phyloP scores from a whole-genome alignment of 768 basidiomycete genomes.

The Lactifluus hygrophoroides region DNA sequence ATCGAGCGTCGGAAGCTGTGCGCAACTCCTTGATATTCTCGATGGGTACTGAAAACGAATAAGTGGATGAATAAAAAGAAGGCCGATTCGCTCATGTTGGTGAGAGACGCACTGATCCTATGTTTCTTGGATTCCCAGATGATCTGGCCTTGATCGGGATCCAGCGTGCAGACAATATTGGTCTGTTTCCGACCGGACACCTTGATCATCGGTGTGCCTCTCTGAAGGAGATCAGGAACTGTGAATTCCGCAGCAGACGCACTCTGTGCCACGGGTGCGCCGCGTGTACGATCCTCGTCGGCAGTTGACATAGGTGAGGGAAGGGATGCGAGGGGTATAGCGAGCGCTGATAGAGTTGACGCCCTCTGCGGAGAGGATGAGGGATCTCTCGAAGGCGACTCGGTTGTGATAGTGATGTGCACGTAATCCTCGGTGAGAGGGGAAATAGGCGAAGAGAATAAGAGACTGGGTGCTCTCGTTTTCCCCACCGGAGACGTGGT shows the following conservation, averaged over 20 bases:
- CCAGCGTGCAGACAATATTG: conserved; percentile 58
- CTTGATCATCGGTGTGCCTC: conserved; percentile 73
- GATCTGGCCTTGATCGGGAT: conserved; percentile 75
- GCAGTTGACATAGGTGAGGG: not conserved
- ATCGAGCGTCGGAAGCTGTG: conserved; percentile 56
- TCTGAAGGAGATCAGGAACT: conserved; percentile 49
- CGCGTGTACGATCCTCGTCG: not conserved
- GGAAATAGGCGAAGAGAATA: not conserved
- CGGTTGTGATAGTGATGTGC: not conserved
- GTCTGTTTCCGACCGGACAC: conserved; percentile 74
- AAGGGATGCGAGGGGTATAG: not conserved
- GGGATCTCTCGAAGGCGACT: not conserved
- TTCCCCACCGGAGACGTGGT: not conserved
- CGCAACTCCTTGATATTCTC: conserved; percentile 85
- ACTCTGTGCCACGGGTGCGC: not conserved
- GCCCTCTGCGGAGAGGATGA: not conserved
- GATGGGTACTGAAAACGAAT: conserved; percentile 54
- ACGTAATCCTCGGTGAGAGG: not conserved
- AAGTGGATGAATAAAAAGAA: not conserved
- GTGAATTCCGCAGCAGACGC: conserved; percentile 31
- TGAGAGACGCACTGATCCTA: conserved; percentile 45
- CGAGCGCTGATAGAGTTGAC: not conserved
- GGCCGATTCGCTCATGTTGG: not conserved
- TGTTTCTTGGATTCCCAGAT: conserved; percentile 67
- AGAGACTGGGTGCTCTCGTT: not conserved